Evolutionary conservation across 2,329 filamentous ascomycete genomes (phyloP), one percentile per base, ranked within the genome.

Genomic region (Hypoxylon sp.): DNA sequence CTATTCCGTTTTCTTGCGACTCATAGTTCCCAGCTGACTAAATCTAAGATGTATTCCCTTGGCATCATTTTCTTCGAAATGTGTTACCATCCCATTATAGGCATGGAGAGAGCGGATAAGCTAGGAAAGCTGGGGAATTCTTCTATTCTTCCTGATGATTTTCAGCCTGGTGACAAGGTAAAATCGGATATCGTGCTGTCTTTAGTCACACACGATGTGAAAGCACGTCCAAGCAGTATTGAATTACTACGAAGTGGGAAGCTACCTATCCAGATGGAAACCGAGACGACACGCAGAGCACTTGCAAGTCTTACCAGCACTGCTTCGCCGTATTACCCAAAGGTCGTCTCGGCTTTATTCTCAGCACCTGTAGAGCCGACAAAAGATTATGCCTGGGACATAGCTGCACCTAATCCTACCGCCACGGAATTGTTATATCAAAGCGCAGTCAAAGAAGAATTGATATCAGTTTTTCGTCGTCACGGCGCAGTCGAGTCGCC

Each of bases 1-100:
- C 84, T 43, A 11, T 17, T 50, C 11, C 34, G 17, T 21, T 9
- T 28, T 49, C 25, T 23, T 34, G 9, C 14, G 5, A 21, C 34
- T 9, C 36, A 2, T 25, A 5, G 3, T 13, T 10, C 28, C 5
- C 36, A 34, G 38, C 65, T 73, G n/a, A 72, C 60, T 34, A 10
- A 6, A 32, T 52, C 36, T 0, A 61, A 90, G 86, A 98, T 99
- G 95, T 99, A 96, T 77, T 98, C 95, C 0, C 85, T 99, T 45
- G 96, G 96, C 0, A 92, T 99, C 69, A 98, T 99, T 63, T 97
- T 99, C 81, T 98, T 98, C 73, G 96, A 99, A 80, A 99, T 99
- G 96, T 97, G 92, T 75, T 94, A 90, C 70, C 80, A 83, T 34
- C 84, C 88, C 0, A 83, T 90, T 76, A 72, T 84, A 10, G 89